Conservation (phyloP, 2,329 filamentous ascomycete genomes). For the Colletotrichum camelliae region DNA sequence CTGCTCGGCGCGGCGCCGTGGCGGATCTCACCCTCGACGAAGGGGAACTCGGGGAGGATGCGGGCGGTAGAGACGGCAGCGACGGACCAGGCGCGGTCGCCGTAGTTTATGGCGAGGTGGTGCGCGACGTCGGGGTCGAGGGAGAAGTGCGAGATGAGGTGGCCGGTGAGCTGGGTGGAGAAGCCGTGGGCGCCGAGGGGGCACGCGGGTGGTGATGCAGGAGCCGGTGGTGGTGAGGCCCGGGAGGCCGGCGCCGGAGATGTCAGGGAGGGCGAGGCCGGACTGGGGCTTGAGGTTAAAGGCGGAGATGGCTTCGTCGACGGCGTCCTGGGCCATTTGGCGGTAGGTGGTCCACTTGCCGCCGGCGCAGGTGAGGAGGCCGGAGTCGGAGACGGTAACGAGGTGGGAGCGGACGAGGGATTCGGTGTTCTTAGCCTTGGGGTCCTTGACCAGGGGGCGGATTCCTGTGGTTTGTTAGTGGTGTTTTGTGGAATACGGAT, state of each 20-base stretch:
- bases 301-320: conserved; percentile 75
- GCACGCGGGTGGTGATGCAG: conserved; percentile 77
- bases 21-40: conserved; percentile 75
- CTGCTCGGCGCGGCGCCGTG: conserved; percentile 74
- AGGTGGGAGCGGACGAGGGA: conserved; percentile 85
- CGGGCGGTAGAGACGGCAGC: conserved; percentile 56
- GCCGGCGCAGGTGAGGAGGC: conserved; percentile 80
- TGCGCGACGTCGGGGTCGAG: conserved; percentile 45
- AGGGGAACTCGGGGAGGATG: conserved; percentile 71
- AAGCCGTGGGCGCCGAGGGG: conserved; percentile 79
- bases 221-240: conserved; percentile 64
- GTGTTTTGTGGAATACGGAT: background rate
- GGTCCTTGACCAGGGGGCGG: conserved; percentile 80
- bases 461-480: conserved; percentile 50
- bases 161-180: conserved; percentile 36
- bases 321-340: conserved; percentile 86
- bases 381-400: conserved; percentile 75
- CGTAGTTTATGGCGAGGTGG: conserved; percentile 47
- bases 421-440: conserved; percentile 81
- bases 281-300: conserved; percentile 63
- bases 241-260: conserved; percentile 65
- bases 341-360: conserved; percentile 92
- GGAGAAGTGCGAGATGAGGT: conserved; percentile 36
- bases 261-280: conserved; percentile 60
- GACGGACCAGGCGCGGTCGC: conserved; percentile 73